Evolutionary conservation across 768 basidiomycete species (phyloP), one percentile per base, ranked within the genome.

Genomic region (Atractiella rhizophila): DNA sequence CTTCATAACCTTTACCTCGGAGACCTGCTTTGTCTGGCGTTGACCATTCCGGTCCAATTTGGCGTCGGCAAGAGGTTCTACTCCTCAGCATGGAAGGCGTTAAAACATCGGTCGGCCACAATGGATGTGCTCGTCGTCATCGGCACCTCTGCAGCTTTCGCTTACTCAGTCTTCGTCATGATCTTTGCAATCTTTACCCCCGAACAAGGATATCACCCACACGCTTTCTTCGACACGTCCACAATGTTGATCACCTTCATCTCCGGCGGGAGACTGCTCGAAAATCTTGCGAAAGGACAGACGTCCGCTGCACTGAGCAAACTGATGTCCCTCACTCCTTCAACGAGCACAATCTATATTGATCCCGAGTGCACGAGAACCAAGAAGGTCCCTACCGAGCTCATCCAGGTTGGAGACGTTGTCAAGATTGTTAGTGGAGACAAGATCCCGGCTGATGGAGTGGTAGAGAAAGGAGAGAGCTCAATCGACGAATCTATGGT

Each of bases 161-260:
- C 74, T 50, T 98, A 96, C 60, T 96, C 88, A 1, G 45, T 83
- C 20, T 59, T 70, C 45, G 60, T 68, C 34, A 67, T 98, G 64
- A 32, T 79, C 45, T 62, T 62, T 37, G 76, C 80, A 5, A 43
- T 45, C 7, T 44, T 48, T 26, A 18, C 23, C 12, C 37, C 48
- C 13, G 68, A 74, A 9, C 66, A 74, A 0, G 66, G 66, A 31
- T 80, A 67, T 55, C 74, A 70, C 16, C 88, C 91, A 2, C 69
- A 76, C 56, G 68, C 83, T 33, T 96, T 96, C 62, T 96, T 96
- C 63, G 91, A 98, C 61, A 96, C 91, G 2, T 91, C 82, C 54
- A 91, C 91, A 16, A 96, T 94, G 91, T 64, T 98, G 46, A 75
- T 98, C 67, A 79, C 76, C 63, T 96, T 98, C 57, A 77, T 96